phyloP scores from a whole-genome alignment of 2,329 filamentous ascomycete genomes.

The Metarhizium anisopliae region DNA sequence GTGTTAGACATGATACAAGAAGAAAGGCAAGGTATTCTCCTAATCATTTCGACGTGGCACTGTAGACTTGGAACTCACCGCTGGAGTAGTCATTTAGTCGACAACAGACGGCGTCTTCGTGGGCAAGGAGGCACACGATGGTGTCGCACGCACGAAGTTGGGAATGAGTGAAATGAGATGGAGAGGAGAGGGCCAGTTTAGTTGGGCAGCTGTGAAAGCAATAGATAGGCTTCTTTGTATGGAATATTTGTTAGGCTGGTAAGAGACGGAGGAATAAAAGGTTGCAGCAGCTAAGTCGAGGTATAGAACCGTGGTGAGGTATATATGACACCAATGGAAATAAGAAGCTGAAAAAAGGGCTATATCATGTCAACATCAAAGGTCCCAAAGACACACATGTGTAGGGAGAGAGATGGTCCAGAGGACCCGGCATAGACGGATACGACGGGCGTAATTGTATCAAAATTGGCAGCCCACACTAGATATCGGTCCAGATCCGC shows the following conservation, averaged over 20 bases:
- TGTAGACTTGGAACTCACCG: slow-evolving; percentile 9
- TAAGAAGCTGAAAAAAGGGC: not conserved
- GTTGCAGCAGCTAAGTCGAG: not conserved
- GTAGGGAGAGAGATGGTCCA: not conserved
- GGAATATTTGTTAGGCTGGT: not conserved
- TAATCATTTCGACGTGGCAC: no score
- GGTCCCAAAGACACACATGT: not conserved
- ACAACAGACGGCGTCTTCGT: not conserved
- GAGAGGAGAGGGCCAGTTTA: not conserved
- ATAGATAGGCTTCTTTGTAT: not conserved
- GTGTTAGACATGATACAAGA: not conserved
- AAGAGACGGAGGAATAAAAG: not conserved
- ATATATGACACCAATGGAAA: not conserved
- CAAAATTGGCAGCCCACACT: not conserved
- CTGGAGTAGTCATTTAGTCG: slow-evolving; percentile 14
- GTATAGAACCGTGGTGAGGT: not conserved
- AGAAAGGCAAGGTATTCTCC: not conserved
- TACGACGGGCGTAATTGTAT: not conserved
- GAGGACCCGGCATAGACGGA: not conserved
- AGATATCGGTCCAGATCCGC: not conserved
- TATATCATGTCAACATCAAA: not conserved
- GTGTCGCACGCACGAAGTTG: not conserved
- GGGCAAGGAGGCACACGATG: not conserved
- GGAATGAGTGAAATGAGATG: slow-evolving; percentile 1
- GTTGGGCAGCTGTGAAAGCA: not conserved